Evolutionary conservation across 1,139 yeast species (phyloP), one percentile per base, ranked within the genome.

Genomic region (Diutina sp.): DNA sequence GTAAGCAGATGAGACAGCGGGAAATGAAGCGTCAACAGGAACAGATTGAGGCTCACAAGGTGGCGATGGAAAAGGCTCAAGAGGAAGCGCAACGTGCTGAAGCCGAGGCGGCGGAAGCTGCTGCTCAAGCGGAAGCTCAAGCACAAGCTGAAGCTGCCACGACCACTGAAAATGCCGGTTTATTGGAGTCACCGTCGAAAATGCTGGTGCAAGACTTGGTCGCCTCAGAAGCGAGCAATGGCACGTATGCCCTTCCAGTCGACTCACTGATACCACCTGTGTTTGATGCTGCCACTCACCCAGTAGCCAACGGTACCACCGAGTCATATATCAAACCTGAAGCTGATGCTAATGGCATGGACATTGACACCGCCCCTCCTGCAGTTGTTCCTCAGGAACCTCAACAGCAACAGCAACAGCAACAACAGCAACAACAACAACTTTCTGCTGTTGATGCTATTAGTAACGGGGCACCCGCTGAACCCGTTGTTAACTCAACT

Each of bases 1-100:
- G 98, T 72, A 84, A 80, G 61, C 87, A 82, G 44, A 76, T 91
- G 67, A 79, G 87, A 58, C 77, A 73, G 56, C 78, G 98, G 60
- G 97, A 91, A 65, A 65, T 77, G 51, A 70, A 71, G 52, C 79
- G 84, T 61, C 84, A 82, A 60, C 41, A 35, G 11, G n/a, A 35
- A 4, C 41, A 35, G 14, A 35, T 35, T 35, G 41, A 35, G 6
- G 25, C 46, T 44, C 46, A 44, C n/a, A n/a, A 44, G 16, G 21
- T 11, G 46, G 46, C 25, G 21, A 35, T 35, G 41, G 41, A 35
- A 9, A 35, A 35, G 41, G 41, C 41, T 35, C 6, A 35, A 11
- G 41, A 35, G 11, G 41, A 35, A 12, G 41, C n/a, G n/a, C 12
- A 35, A 35, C 41, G 41, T n/a, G 30, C 6, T 21, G 47, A 45